Conservation (phyloP, 495 filamentous ascomycete species). For the Podospora pseudopauciseta region DNA sequence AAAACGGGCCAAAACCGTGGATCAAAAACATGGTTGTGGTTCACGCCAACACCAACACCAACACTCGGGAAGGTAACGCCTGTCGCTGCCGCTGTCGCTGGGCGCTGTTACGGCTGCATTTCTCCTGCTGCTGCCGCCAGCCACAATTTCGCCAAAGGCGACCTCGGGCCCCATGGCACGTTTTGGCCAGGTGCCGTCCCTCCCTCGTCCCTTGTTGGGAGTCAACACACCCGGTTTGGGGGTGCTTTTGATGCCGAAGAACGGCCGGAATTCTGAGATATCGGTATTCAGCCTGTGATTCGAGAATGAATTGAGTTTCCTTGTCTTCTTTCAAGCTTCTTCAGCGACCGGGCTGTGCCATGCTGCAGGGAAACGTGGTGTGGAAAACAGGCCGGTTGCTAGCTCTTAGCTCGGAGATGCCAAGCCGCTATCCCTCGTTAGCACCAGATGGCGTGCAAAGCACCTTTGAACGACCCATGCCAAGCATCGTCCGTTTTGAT, state of each 20-base stretch:
- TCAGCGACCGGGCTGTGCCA: neutral
- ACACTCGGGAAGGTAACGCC: neutral
- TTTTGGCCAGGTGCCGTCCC: neutral
- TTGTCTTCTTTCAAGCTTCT: neutral
- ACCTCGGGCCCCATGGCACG: conserved; percentile 7
- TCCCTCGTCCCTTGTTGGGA: neutral
- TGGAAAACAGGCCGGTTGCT: neutral
- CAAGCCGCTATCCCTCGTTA: neutral
- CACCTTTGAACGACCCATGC: neutral
- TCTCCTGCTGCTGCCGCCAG: conserved; percentile 7
- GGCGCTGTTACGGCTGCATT: too few species aligned
- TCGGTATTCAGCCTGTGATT: conserved; percentile 1
- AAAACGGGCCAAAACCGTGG: too few species aligned
- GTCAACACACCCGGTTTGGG: conserved; percentile 13
- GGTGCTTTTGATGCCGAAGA: conserved; percentile 11
- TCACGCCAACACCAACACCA: too few species aligned
- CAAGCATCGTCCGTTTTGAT: neutral
- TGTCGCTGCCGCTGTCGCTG: neutral
- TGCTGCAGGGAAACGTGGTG: neutral
- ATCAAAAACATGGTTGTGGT: neutral
- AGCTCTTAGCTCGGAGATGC: neutral
- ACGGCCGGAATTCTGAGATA: conserved; percentile 13
- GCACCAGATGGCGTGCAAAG: conserved; percentile 6
- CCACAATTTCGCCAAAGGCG: conserved; percentile 16
- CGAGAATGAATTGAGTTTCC: neutral